A percentile compares a stretch with the other conserved stretches of the same genome.
Evolutionary conservation across 2,329 filamentous ascomycete species (phyloP).

Genomic region (Lachnellula arida): DNA sequence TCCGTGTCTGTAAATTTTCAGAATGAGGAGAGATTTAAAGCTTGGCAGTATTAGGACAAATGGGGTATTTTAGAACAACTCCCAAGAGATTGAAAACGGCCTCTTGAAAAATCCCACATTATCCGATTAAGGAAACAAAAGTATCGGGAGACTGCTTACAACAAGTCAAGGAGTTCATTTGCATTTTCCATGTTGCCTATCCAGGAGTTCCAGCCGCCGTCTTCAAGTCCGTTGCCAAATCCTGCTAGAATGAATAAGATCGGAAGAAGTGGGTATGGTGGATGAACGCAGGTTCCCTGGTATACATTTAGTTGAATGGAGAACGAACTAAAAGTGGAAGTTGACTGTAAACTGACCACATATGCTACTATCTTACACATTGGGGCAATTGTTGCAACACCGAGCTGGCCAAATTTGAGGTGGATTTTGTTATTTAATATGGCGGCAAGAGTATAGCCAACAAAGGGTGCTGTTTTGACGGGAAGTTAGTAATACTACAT

Average conservation of each 20-base stretch:
- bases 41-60: conserved; percentile 33
- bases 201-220: conserved; percentile 56
- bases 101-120: neutral
- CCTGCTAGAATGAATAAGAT: conserved; percentile 61
- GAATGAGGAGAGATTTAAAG: no score
- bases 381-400: conserved; percentile 41
- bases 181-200: conserved; percentile 61
- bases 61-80: neutral
- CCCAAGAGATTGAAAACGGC: neutral
- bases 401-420: conserved; percentile 55
- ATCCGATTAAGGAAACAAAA: neutral
- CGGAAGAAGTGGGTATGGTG: conserved; percentile 63
- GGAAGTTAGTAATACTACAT: no score
- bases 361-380: conserved; percentile 60
- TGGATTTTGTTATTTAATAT: conserved; percentile 62
- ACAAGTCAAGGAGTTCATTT: conserved; percentile 48
- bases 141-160: neutral
- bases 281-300: conserved; percentile 53
- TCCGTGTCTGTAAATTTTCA: conserved; percentile 43
- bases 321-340: neutral
- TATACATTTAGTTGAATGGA: neutral
- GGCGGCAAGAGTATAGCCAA: conserved; percentile 60
- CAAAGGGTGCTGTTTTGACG: conserved; percentile 46
- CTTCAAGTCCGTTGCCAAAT: conserved; percentile 47
- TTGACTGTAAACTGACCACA: conserved; percentile 36